Base-by-base conservation (phyloP, 345 rosid species). In the Eucalyptus guilfoylei region DNA sequence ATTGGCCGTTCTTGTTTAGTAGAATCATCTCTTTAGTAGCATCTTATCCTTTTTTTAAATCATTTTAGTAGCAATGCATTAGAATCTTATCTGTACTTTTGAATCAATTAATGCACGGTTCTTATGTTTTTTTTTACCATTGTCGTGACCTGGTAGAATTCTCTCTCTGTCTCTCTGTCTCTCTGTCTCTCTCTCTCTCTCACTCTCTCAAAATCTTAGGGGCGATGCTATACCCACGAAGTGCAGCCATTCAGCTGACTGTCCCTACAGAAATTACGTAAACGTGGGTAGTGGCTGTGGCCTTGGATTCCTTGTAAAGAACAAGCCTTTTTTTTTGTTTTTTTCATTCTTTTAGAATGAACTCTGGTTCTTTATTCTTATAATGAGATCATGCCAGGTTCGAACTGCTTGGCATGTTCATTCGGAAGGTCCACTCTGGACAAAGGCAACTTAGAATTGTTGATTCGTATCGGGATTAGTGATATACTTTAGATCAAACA, bases 131-230 rank as follows among this genome's bases (percentile, higher is more conserved):
- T n/a, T n/a, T 50, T 17, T 50, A 50, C 23, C 55, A 50, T 50
- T 50, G 9, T 17, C 55, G 23, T 50, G 55, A 50, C 55, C 55
- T 50, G 55, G 55, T 7, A 50, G 55, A 50, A 50, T 50, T 0
- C n/a, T n/a, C n/a, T n/a, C n/a, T n/a, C n/a, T n/a, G n/a, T n/a
- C n/a, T n/a, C n/a, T n/a, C n/a, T n/a, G n/a, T n/a, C n/a, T 49
- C 1, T 49, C 21, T n/a, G n/a, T 49, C 1, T 50, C 54, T 49
- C 0, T 49, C 50, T 5, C 0, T 7, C 55, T 52, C 55, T 19
- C 55, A 1, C 24, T 19, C 44, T 72, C 81, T 72, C 81, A 72
- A 72, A 72, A 72, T 34, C 81, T 19, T 34, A 72, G 81, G 40
- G 81, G 14, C 44, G 8, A 72, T 72, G 0, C 5, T 10, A 34